Conservation (phyloP, 2,329 filamentous ascomycete genomes). For the Alternaria angustiovoidea region DNA sequence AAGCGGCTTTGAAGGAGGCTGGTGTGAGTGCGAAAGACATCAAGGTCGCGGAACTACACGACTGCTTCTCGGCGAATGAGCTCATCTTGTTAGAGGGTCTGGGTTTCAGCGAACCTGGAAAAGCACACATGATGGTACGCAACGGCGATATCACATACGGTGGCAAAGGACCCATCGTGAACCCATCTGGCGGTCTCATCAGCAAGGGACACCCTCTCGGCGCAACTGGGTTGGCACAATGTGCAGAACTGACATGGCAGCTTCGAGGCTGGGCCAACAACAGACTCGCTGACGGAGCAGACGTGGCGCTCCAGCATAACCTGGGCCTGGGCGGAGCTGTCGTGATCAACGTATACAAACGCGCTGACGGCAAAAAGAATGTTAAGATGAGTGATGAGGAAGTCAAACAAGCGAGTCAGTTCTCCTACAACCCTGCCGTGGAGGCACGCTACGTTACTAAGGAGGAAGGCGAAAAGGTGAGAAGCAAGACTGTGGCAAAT, state of each 20-base stretch:
- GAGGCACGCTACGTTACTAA: slow-evolving; percentile 87
- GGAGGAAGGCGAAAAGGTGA: slow-evolving; percentile 72
- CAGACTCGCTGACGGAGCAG: slow-evolving; percentile 71
- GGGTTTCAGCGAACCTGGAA: slow-evolving; percentile 77
- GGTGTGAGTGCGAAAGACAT: slow-evolving; percentile 71
- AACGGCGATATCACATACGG: slow-evolving; percentile 90
- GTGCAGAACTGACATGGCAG: slow-evolving; percentile 94
- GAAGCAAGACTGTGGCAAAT: slow-evolving; percentile 70
- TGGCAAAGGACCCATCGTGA: slow-evolving; percentile 75
- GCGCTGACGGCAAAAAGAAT: slow-evolving; percentile 76
- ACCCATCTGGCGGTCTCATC: slow-evolving; percentile 91
- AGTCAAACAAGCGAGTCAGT: slow-evolving; percentile 70
- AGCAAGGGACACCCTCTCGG: slow-evolving; percentile 95
- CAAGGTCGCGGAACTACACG: slow-evolving; percentile 88
- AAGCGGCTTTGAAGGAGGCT: slow-evolving; percentile 75
- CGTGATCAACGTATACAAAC: slow-evolving; percentile 86
- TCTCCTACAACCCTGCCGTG: slow-evolving; percentile 91
- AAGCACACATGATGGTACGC: slow-evolving; percentile 89
- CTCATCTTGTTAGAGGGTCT: slow-evolving; percentile 87
- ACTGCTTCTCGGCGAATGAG: slow-evolving; percentile 96
- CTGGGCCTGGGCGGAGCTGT: slow-evolving; percentile 88
- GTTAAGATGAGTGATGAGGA: slow-evolving; percentile 67
- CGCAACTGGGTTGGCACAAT: slow-evolving; percentile 91
- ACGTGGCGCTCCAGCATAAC: slow-evolving; percentile 86
- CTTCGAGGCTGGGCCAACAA: slow-evolving; percentile 96